phyloP scores from a whole-genome alignment of 768 basidiomycete species.

The Rhizopogon roseolus region DNA sequence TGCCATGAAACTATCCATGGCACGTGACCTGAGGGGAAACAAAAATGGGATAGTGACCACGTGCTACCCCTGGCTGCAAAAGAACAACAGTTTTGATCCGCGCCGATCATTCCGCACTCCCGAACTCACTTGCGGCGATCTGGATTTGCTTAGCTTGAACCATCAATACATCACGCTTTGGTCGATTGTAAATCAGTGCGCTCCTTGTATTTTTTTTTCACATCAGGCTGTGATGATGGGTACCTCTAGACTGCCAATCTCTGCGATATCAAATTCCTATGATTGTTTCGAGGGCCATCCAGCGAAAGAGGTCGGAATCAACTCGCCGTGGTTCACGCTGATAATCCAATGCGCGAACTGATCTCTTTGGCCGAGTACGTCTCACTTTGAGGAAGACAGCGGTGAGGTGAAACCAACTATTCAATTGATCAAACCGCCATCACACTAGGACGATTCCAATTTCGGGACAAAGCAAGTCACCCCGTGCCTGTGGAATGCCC shows the following conservation, averaged over 20 bases:
- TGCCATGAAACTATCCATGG: slow-evolving; percentile 12
- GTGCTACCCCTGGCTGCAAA: not conserved
- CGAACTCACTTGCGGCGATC: not conserved
- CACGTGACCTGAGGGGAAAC: slow-evolving; percentile 6
- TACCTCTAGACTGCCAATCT: not conserved
- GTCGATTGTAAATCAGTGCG: not conserved
- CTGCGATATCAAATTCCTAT: not conserved
- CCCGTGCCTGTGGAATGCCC: not conserved
- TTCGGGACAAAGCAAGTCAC: not conserved
- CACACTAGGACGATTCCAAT: not conserved
- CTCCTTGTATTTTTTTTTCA: not conserved
- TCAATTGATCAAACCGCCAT: not conserved
- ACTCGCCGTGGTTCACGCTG: not conserved
- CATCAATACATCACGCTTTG: no score
- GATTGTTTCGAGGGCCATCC: not conserved
- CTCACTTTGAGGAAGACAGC: not conserved
- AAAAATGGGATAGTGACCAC: not conserved
- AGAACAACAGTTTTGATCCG: no score
- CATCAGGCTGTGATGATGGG: not conserved
- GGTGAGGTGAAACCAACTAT: not conserved
- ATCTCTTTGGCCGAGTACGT: not conserved
- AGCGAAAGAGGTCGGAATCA: not conserved
- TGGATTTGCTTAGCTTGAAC: not conserved
- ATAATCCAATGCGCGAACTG: no score
- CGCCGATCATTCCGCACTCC: no score